These are phyloP conservation scores for Hymenoscyphus linearis DNA, from an alignment of 2,329 filamentous ascomycete species.

Conservation along the genomic window DNA sequence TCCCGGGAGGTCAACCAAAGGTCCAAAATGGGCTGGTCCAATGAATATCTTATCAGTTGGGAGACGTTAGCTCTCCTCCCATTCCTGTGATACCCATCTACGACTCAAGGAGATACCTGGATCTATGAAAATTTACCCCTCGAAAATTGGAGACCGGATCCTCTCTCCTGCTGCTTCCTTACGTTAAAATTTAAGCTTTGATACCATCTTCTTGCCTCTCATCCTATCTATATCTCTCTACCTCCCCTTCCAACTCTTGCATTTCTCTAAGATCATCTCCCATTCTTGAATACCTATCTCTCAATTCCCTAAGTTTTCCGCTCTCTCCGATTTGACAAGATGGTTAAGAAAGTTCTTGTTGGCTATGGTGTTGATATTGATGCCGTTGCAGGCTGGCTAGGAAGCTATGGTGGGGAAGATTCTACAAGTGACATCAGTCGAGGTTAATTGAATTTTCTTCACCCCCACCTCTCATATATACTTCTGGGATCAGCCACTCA, in stretches of 20 bases:
- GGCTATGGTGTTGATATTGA: conserved; percentile 70
- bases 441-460: conserved; percentile 37
- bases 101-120: neutral
- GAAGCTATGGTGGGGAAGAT: conserved; percentile 69
- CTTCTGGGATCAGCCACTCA: neutral
- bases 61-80: neutral
- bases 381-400: conserved; percentile 71
- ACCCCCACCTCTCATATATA: neutral
- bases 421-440: conserved; percentile 66
- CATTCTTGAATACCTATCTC: neutral
- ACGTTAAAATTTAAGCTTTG: neutral
- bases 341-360: conserved; percentile 46
- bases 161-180: neutral
- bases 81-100: neutral
- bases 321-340: conserved; percentile 17
- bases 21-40: neutral
- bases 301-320: neutral
- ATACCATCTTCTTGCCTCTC: neutral
- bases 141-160: neutral
- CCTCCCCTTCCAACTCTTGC: neutral
- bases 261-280: neutral
- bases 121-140: neutral
- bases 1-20: too few relatives aligned
- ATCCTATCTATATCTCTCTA: neutral
- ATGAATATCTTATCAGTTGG: neutral